Conservation (phyloP, 75 land plant genomes). For the Cupressus sempervirens region DNA sequence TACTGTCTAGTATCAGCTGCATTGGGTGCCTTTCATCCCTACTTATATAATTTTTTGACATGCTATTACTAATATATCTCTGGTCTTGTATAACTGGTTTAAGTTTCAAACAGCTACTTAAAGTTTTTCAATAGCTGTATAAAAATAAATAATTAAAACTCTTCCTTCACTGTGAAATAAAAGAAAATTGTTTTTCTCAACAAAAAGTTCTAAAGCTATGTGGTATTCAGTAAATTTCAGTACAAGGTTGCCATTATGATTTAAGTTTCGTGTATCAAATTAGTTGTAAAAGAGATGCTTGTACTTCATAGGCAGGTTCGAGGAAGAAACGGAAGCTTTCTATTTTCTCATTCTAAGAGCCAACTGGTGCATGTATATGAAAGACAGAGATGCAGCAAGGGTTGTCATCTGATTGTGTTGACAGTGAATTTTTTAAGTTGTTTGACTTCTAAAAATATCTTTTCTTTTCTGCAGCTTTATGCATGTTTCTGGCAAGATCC, state of each 20-base stretch:
- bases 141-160: not conserved
- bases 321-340: not conserved
- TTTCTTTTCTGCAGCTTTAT: slow-evolving; percentile 50
- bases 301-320: not conserved
- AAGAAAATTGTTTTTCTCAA: not conserved
- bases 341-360: not conserved
- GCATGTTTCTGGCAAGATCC: slow-evolving; percentile 92
- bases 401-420: slow-evolving; percentile 1
- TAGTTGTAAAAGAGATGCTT: not conserved
- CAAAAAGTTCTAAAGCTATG: not conserved
- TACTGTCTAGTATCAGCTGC: not conserved
- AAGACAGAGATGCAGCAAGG: not conserved
- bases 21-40: not conserved
- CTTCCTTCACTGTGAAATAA: not conserved
- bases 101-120: not conserved
- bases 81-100: not conserved
- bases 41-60: not conserved
- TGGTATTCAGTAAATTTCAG: not conserved
- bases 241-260: not conserved
- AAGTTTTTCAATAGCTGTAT: not conserved
- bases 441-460: not conserved
- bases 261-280: not conserved
- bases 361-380: not conserved
- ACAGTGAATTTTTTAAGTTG: slow-evolving; percentile 2
- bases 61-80: not conserved